Evolutionary conservation across 495 filamentous ascomycete genomes (phyloP).

Genomic region (Lophium mytilinum): DNA sequence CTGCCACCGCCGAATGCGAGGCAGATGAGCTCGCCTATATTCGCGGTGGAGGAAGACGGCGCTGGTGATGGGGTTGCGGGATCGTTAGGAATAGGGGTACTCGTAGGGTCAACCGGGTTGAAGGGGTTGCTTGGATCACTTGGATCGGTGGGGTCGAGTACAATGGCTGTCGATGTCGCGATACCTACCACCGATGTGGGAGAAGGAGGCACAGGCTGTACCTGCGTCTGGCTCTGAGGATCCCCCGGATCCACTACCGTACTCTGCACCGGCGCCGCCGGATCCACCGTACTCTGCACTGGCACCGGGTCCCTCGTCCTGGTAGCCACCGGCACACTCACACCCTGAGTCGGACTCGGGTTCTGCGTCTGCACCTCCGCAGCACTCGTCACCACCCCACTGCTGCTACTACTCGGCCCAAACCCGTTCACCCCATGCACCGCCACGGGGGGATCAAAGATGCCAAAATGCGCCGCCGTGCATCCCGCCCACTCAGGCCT

Average conservation of each 20-base stretch:
- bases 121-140: background rate
- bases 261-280: too few species aligned
- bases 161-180: background rate
- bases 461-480: background rate
- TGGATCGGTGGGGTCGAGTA: background rate
- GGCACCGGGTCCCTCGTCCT: too few species aligned
- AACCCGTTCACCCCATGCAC: background rate
- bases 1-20: background rate
- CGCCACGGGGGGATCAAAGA: background rate
- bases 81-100: background rate
- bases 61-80: background rate
- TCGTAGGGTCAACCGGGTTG: background rate
- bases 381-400: background rate
- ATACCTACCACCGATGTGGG: background rate
- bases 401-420: background rate
- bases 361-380: too few species aligned
- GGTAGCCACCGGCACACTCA: too few species aligned
- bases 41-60: background rate
- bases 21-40: background rate
- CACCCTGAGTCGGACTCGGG: too few species aligned
- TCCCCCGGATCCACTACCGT: too few species aligned
- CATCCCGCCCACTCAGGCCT: background rate
- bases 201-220: background rate
- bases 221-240: background rate
- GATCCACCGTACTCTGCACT: too few species aligned